Base-by-base conservation (phyloP, 352 stramenopile genomes). In the Globisporangium carolinianum region DNA sequence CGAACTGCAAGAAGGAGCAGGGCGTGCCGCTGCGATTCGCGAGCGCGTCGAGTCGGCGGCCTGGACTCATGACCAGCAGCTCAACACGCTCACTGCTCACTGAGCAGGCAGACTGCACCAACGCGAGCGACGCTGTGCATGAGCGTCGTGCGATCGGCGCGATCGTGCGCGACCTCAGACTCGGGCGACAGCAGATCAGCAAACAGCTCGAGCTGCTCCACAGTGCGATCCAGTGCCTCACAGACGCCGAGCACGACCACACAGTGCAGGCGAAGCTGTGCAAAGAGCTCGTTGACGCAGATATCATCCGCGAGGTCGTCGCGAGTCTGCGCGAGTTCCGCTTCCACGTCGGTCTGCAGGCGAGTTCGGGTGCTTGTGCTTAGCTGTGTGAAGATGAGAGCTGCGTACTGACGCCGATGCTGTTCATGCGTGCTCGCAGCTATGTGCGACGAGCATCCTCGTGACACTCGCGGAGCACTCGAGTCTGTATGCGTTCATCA, bases 291-390 rank as follows among this genome's bases (percentile, higher is more conserved):
- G 60, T 84, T 15, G 70, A 83, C 14, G 70, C 57, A 4, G 70
- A 65, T 0, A 52, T 87, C 1, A 63, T 88, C 46, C 47, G 56
- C 12, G 64, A 73, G 8, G 47, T 81, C 32, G 67, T 69, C 3
- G 66, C 68, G 24, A 67, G 62, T 18, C 71, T 88, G 65, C 72
- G 77, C n/a, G 79, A 90, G 53, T 90, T 87, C 57, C 75, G 77
- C 6, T 90, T 90, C 57, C 54, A 87, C 55, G 65, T 65, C 5
- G 61, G 43, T 7, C 60, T 90, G 32, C 79, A 84, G 62, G 74
- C 77, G 65, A 32, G 51, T 45, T 35, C n/a, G 2, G 47, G 4
- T 14, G 18, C 5, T 50, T n/a, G 15, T 24, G 38, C 36, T 39
- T n/a, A 36, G n/a, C 38, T 49, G 15, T 49, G 15, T 24, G 10